Evolutionary conservation across 2,329 filamentous ascomycete genomes (phyloP).

Genomic region (Ceratocystiopsis brevicomis): DNA sequence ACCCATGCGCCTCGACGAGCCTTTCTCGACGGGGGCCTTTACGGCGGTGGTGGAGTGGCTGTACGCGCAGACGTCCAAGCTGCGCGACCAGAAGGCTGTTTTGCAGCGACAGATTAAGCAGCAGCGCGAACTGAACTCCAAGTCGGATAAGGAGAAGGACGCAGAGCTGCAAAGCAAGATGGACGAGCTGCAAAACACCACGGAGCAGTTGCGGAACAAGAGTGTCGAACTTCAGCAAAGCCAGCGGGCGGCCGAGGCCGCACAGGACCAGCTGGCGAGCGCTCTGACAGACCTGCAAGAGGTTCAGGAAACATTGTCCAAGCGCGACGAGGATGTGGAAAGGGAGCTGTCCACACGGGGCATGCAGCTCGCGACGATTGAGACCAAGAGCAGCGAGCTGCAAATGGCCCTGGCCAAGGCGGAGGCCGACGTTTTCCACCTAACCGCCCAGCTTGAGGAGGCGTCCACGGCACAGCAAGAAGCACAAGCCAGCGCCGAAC

Average conservation of each 20-base stretch:
- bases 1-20: slow-evolving; percentile 32
- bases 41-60: slow-evolving; percentile 61
- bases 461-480: slow-evolving; percentile 9
- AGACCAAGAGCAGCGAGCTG: slow-evolving; percentile 22
- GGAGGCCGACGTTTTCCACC: slow-evolving; percentile 19
- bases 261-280: slow-evolving; percentile 30
- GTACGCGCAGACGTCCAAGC: slow-evolving; percentile 52
- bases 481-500: slow-evolving; percentile 9
- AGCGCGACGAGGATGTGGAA: slow-evolving; percentile 5
- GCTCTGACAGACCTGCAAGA: slow-evolving; percentile 28
- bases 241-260: slow-evolving; percentile 18
- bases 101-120: slow-evolving; percentile 87
- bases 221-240: slow-evolving; percentile 30
- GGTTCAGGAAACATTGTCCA: slow-evolving; percentile 9
- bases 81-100: slow-evolving; percentile 78
- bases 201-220: slow-evolving; percentile 40
- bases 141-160: slow-evolving; percentile 57
- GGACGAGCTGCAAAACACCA: slow-evolving; percentile 38
- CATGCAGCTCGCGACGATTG: slow-evolving; percentile 19
- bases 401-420: slow-evolving; percentile 19
- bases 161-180: slow-evolving; percentile 40
- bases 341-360: slow-evolving; percentile 6
- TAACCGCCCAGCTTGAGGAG: slow-evolving; percentile 18
- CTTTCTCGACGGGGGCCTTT: slow-evolving; percentile 59
- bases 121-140: slow-evolving; percentile 79